phyloP scores from a whole-genome alignment of 2,329 filamentous ascomycete species.

The Epichloe sylvatica region DNA sequence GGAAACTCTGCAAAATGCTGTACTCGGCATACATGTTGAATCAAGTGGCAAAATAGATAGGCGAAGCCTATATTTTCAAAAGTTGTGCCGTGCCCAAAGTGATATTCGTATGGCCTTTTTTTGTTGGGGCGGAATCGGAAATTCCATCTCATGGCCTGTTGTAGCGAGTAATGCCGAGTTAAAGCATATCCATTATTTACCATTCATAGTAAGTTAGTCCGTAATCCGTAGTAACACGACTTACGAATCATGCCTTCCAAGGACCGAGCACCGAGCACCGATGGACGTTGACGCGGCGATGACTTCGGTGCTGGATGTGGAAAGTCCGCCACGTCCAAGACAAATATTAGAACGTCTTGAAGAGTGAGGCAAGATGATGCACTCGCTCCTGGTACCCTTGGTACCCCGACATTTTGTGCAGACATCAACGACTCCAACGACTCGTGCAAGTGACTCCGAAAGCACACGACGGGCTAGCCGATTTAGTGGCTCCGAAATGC shows the following conservation, averaged over 20 bases:
- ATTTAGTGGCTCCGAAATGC: background rate
- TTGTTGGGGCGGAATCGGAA: too few species aligned
- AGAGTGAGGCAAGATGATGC: too few species aligned
- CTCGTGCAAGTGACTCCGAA: background rate
- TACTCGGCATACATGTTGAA: background rate
- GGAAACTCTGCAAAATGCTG: background rate
- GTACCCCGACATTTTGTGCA: too few species aligned
- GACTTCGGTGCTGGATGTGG: background rate
- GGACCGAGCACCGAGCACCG: conserved; percentile 3
- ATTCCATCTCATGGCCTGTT: too few species aligned
- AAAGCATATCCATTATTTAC: too few species aligned
- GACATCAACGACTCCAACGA: too few species aligned
- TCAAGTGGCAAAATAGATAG: background rate
- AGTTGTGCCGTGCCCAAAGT: background rate
- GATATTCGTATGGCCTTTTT: background rate
- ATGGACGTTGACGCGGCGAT: background rate
- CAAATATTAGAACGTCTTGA: too few species aligned
- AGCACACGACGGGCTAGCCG: background rate
- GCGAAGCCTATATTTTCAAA: too few species aligned
- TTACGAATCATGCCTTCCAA: background rate
- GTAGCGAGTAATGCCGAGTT: too few species aligned
- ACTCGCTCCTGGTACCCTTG: too few species aligned
- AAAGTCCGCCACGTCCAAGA: too few species aligned
- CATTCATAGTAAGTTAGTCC: too few species aligned
- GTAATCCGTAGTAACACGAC: background rate